Base-by-base conservation (phyloP, 805 yeast species). In the Henningerozyma blattae region DNA sequence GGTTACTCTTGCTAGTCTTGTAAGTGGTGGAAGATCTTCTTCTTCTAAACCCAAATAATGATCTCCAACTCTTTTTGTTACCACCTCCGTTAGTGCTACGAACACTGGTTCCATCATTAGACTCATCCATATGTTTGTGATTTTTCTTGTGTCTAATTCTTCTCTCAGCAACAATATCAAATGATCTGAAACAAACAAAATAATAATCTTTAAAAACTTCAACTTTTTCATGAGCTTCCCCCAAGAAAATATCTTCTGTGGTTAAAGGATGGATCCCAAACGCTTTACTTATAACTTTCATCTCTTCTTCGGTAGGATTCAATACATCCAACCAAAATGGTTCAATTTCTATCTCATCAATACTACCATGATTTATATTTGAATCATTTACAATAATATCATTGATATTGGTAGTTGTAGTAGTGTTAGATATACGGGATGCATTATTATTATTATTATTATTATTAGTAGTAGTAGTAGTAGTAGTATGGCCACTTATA, bases 251-350 rank as follows among this genome's bases (percentile, higher is more conserved):
- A 59, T 89, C 98, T 53, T 89, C 98, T 0, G 96, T 83, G 1
- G 98, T 89, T 46, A 89, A 68, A 0, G 98, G 98, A 57, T 89
- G 98, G 36, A 89, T 84, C 1, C 94, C 94, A 60, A 89, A 89
- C 0, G 96, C 76, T 48, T 85, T 85, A 18, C 93, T 74, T 12
- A 89, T 47, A 0, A 80, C 91, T 48, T 89, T 86, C 94, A 91
- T 84, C 56, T 89, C 98, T 45, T 86, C 96, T 50, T 91, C 97
- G 0, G 94, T 82, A 9, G 98, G 98, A 48, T 84, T 80, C 37
- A 83, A 61, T 10, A 89, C 81, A 56, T 89, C 97, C 9, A 89
- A 65, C 98, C 98, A 89, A 65, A 89, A 86, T 14, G 94, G 87
- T 2, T 75, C 64, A 7, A 64, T 64, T 16, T 67, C 71, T 10